Evolutionary conservation across 2,329 filamentous ascomycete genomes (phyloP).

Genomic region (Hypoxylon sp.): DNA sequence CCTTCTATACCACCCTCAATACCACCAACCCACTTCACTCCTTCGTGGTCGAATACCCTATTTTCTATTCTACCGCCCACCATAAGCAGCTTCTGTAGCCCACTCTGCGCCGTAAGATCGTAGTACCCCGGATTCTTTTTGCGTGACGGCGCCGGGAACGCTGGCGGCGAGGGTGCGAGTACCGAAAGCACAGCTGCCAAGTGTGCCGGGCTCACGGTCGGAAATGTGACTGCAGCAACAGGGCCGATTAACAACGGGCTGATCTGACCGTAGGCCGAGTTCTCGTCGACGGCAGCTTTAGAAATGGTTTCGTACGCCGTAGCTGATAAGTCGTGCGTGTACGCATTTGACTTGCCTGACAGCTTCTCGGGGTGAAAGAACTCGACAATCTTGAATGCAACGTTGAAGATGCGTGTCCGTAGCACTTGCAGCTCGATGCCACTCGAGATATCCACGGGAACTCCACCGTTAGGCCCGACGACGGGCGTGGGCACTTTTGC

Average conservation of each 20-base stretch:
- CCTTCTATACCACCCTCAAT: conserved; percentile 87
- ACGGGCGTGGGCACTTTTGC: conserved; percentile 58
- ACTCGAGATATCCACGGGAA: conserved; percentile 66
- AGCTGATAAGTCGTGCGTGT: conserved; percentile 68
- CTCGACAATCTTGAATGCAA: conserved; percentile 87
- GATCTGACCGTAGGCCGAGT: conserved; percentile 71
- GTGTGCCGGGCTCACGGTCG: conserved; percentile 85
- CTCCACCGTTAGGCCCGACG: conserved; percentile 56
- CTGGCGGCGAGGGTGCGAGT: conserved; percentile 77
- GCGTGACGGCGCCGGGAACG: conserved; percentile 84
- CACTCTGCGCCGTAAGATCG: conserved; percentile 83
- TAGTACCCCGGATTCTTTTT: conserved; percentile 85
- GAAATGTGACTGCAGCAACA: conserved; percentile 84
- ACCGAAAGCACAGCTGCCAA: conserved; percentile 85
- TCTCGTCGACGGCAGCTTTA: conserved; percentile 51
- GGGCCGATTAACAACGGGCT: conserved; percentile 86
- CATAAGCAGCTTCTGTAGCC: conserved; percentile 87
- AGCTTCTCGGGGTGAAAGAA: conserved; percentile 75
- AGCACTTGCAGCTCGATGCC: conserved; percentile 85
- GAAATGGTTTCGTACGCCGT: conserved; percentile 67
- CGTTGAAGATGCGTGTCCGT: conserved; percentile 89
- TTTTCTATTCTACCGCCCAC: conserved; percentile 90
- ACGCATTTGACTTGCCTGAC: conserved; percentile 57
- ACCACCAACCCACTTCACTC: conserved; percentile 75
- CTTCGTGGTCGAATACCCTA: conserved; percentile 83